Base-by-base conservation (phyloP, 1,284 basidiomycete genomes). In the Apiotrichum mycotoxinovorans region DNA sequence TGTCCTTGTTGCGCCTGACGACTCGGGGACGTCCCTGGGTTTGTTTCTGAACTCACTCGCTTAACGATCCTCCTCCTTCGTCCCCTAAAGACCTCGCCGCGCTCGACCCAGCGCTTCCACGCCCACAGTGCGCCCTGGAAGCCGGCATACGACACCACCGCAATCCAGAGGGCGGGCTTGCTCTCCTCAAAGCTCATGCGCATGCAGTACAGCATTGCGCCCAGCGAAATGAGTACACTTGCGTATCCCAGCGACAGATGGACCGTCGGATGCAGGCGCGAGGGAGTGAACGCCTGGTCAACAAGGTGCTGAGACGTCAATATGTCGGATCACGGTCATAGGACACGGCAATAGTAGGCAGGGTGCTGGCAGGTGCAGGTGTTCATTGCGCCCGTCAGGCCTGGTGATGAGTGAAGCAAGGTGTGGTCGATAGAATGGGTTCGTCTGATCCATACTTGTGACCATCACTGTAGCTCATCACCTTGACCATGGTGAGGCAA, bases 121-220 rank as follows among this genome's bases (percentile, higher is more conserved):
- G 59, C 69, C 72, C 72, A 75, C 35, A 75, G 58, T 3, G 60
- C 61, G 5, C 56, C 57, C 58, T 75, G 73, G 40, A 75, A 59
- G 1, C 61, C 54, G 26, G 61, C 64, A 61, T 73, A 75, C 11
- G 64, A 65, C 55, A 87, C 83, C 63, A 94, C 82, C 7, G 89
- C 91, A 23, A 82, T 81, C 82, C 86, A 87, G 25, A 92, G 84
- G 37, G 84, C 84, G 14, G 84, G 83, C 76, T 93, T 93, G 60
- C 87, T 84, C 70, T 86, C 82, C 73, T 93, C 88, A 72, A 93
- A 95, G n/a, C 88, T 85, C 55, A 87, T 80, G 69, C 87, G 86
- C 76, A 86, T 90, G 43, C 89, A 88, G 68, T 94, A 93, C 46
- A 88, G 79, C 23, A 85, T 87, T n/a, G 88, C 89, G 7, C 83